These are phyloP conservation scores for Lipomyces spencermartinsiae DNA, from an alignment of 805 yeast genomes.

Conservation along the genomic window DNA sequence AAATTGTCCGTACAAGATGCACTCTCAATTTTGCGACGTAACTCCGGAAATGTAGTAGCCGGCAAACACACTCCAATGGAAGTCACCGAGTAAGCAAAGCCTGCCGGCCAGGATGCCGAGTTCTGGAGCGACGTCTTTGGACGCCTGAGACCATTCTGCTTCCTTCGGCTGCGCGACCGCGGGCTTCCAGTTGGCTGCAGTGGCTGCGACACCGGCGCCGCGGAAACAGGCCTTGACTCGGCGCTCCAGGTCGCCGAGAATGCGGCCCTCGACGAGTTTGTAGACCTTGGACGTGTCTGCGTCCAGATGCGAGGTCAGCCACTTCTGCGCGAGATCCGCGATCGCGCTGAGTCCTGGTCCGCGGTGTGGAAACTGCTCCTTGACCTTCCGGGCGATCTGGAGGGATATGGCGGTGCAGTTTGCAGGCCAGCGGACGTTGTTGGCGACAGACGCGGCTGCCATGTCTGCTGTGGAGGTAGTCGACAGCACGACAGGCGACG, in stretches of 20 bases:
- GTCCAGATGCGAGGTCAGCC: constrained; percentile 22
- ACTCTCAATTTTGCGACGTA: background rate
- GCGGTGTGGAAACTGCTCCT: constrained; percentile 17
- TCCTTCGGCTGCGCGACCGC: background rate
- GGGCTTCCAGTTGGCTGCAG: background rate
- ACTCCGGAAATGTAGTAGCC: constrained; percentile 27
- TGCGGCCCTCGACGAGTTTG: constrained; percentile 28
- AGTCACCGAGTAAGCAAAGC: constrained; percentile 30
- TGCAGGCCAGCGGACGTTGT: constrained; percentile 24
- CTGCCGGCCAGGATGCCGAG: constrained; percentile 31
- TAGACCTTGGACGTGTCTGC: constrained; percentile 20
- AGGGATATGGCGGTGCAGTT: constrained; percentile 25
- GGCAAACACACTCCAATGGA: constrained; percentile 37
- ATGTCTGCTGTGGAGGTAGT: background rate
- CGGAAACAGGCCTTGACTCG: constrained; percentile 15
- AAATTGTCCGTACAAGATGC: background rate
- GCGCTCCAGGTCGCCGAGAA: constrained; percentile 27
- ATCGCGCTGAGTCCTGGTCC: constrained; percentile 11
- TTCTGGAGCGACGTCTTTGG: constrained; percentile 32
- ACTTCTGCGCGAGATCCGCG: constrained; percentile 21
- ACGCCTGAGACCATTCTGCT: constrained; percentile 14
- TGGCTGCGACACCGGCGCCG: constrained; percentile 13
- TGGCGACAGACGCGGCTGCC: background rate
- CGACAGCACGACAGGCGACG: constrained; percentile 2
- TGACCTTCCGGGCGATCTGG: constrained; percentile 34